Conservation (phyloP, 2,329 filamentous ascomycete species). For the Claviceps humidiphila region DNA sequence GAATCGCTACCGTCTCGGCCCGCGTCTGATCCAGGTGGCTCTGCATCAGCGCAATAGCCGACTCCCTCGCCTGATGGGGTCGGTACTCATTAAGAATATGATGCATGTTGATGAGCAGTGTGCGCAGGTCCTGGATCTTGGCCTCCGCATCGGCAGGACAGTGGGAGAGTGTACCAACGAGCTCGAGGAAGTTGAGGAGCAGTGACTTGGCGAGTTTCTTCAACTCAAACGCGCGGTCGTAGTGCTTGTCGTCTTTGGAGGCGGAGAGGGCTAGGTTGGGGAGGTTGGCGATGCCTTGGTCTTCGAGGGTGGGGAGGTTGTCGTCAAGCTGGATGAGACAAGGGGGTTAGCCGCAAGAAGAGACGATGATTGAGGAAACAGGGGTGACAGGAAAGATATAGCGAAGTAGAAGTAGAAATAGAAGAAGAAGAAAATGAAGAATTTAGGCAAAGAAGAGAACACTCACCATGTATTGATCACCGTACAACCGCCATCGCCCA, state of each 20-base stretch:
- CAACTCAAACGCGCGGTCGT: conserved; percentile 53
- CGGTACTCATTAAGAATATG: conserved; percentile 89
- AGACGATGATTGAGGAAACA: no score
- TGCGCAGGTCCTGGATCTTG: conserved; percentile 68
- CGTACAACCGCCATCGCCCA: conserved; percentile 65
- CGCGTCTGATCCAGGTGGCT: conserved; percentile 61
- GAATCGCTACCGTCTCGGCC: conserved; percentile 58
- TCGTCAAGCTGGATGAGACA: conserved; percentile 36
- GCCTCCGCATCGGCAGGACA: conserved; percentile 39
- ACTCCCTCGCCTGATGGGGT: conserved; percentile 84
- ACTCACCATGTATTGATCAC: conserved; percentile 47
- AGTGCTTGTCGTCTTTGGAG: conserved; percentile 39
- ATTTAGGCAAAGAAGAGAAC: not conserved
- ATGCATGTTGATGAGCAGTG: conserved; percentile 80
- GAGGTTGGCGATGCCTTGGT: conserved; percentile 59
- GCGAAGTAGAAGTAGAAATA: not conserved
- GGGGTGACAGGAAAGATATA: not conserved
- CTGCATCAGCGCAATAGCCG: conserved; percentile 77
- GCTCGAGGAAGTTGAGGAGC: conserved; percentile 77
- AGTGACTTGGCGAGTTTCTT: conserved; percentile 72
- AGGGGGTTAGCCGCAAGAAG: no score
- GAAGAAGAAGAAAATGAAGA: not conserved
- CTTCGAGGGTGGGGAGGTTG: conserved; percentile 51
- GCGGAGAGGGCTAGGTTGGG: conserved; percentile 24
- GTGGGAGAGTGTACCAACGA: conserved; percentile 41